These are phyloP conservation scores for Petunia axillaris DNA, from an alignment of 257 asterid species.

Conservation along the genomic window DNA sequence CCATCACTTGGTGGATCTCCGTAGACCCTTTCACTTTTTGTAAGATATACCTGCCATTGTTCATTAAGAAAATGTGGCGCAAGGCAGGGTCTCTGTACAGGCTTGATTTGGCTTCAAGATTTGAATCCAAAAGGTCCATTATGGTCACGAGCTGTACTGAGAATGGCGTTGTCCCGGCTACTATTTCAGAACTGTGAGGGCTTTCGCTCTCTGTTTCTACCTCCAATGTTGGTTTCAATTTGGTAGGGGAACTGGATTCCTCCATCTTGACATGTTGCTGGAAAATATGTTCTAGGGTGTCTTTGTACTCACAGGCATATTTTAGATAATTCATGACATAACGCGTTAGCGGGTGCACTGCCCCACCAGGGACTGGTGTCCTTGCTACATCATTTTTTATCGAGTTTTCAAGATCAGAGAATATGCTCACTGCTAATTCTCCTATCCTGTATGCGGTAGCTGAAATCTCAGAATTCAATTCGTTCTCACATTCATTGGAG, in stretches of 20 bases:
- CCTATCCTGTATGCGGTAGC: conserved; percentile 62
- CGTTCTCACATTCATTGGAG: conserved; percentile 39
- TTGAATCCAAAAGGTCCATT: conserved; percentile 67
- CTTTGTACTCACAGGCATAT: conserved; percentile 70
- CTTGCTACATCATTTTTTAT: conserved; percentile 61
- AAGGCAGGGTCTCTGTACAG: conserved; percentile 66
- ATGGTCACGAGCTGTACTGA: conserved; percentile 52
- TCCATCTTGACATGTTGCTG: conserved; percentile 38
- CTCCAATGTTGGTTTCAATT: not conserved
- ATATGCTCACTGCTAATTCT: conserved; percentile 60
- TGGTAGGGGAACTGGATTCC: not conserved
- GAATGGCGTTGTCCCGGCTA: conserved; percentile 46
- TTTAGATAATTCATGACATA: conserved; percentile 82
- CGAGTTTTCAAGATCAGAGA: conserved; percentile 70
- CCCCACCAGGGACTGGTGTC: conserved; percentile 81
- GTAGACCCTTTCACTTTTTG: conserved; percentile 76
- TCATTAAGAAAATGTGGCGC: conserved; percentile 69
- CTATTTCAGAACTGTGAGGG: conserved; percentile 40
- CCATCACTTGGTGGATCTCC: conserved; percentile 70
- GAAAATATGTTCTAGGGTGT: conserved; percentile 59
- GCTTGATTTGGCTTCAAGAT: conserved; percentile 57
- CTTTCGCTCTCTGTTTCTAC: conserved; percentile 47
- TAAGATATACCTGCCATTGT: conserved; percentile 77
- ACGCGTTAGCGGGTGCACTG: conserved; percentile 90
- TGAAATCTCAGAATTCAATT: conserved; percentile 48